These are phyloP conservation scores for Geotrichum candidum DNA, from an alignment of 1,139 yeast species.

Conservation along the genomic window DNA sequence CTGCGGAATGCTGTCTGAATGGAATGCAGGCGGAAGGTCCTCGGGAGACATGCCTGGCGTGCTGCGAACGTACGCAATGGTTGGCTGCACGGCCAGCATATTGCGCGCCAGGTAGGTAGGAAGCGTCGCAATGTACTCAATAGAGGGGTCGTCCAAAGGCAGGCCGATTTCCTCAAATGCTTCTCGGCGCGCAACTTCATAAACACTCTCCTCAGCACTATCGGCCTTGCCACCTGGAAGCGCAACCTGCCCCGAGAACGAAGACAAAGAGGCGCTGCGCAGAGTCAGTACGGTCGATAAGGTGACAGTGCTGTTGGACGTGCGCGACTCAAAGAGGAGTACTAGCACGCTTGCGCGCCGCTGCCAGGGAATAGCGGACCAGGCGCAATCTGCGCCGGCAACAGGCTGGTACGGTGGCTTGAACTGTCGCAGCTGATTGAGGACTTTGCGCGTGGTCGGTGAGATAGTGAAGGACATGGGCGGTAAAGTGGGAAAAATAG, in stretches of 20 bases:
- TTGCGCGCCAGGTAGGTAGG: constrained; percentile 79
- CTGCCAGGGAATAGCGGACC: constrained; percentile 53
- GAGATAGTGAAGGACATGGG: constrained; percentile 2
- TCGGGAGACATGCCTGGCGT: background rate
- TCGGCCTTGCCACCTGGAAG: constrained; percentile 65
- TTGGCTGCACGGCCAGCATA: constrained; percentile 74
- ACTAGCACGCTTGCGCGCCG: constrained; percentile 75
- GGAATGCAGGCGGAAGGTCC: constrained; percentile 5
- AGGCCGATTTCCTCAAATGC: constrained; percentile 84
- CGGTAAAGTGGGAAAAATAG: background rate
- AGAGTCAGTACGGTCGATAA: constrained; percentile 71
- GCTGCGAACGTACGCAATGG: constrained; percentile 52
- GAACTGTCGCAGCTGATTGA: constrained; percentile 7
- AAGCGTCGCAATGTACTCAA: constrained; percentile 53
- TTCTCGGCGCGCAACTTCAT: constrained; percentile 73
- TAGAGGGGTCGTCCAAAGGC: constrained; percentile 42
- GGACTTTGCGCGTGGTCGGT: constrained; percentile 6
- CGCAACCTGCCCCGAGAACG: constrained; percentile 83
- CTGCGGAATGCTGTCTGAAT: constrained; percentile 9
- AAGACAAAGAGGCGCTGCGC: constrained; percentile 59
- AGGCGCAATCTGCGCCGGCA: constrained; percentile 31
- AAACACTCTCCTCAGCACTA: constrained; percentile 50
- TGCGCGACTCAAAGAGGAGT: constrained; percentile 51
- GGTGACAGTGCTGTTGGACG: constrained; percentile 49
- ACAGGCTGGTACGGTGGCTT: constrained; percentile 6